Evolutionary conservation across 768 basidiomycete genomes (phyloP).

Genomic region (Phlebiopsis gigantea): DNA sequence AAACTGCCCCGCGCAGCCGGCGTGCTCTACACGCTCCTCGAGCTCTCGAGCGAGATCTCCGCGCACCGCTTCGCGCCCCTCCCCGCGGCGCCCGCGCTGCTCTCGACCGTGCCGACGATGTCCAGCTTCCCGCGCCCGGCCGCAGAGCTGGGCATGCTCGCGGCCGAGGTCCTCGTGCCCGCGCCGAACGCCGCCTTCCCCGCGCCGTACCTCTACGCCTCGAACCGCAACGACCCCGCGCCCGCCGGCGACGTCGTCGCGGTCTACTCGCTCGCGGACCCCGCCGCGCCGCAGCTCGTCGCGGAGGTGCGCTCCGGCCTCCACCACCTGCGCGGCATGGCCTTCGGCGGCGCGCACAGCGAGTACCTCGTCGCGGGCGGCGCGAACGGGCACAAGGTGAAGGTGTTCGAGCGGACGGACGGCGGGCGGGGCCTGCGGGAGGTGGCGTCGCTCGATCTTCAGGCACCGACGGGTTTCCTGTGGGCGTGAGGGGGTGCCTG

Average conservation of each 20-base stretch:
- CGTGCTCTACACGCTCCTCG: constrained; percentile 60
- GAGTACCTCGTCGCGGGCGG: constrained; percentile 65
- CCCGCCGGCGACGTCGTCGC: constrained; percentile 69
- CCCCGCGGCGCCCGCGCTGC: constrained; percentile 33
- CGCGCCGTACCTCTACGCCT: constrained; percentile 58
- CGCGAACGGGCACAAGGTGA: constrained; percentile 57
- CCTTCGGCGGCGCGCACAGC: constrained; percentile 56
- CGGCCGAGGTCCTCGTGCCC: constrained; percentile 66
- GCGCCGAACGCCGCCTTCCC: constrained; percentile 46
- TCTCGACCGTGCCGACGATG: constrained; percentile 43
- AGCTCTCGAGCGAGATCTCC: constrained; percentile 54
- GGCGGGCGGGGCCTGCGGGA: constrained; percentile 51
- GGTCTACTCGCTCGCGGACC: constrained; percentile 52
- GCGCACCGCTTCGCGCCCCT: constrained; percentile 48
- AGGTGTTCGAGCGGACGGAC: constrained; percentile 62
- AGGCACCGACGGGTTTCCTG: constrained; percentile 34
- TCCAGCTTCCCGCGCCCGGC: constrained; percentile 33
- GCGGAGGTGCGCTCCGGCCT: constrained; percentile 65
- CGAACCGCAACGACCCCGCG: constrained; percentile 71
- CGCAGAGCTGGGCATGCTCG: constrained; percentile 42
- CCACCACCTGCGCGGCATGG: constrained; percentile 65
- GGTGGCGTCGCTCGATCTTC: constrained; percentile 36
- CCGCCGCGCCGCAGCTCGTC: constrained; percentile 43
- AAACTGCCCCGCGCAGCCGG: constrained; percentile 37
- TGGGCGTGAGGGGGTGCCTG: constrained; percentile 27